These are phyloP conservation scores for Rhodosporidiobolus odoratus DNA, from an alignment of 768 basidiomycete genomes.

Conservation along the genomic window DNA sequence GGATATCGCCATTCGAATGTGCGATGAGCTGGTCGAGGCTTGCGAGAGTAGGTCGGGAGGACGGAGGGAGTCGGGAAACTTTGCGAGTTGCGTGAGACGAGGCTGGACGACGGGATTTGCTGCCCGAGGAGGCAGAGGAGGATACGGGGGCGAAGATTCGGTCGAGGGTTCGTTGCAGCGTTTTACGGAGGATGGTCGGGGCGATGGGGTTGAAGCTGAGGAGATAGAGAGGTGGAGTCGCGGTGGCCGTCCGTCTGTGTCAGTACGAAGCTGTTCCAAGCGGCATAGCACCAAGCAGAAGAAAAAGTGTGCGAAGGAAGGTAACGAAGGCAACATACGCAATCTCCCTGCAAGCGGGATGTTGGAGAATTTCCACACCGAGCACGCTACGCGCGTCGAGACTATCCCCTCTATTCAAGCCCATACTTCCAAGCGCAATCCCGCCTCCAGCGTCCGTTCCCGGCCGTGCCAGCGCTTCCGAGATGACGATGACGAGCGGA, in stretches of 20 bases:
- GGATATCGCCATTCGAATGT: conserved; percentile 80
- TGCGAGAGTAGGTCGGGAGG: conserved; percentile 48
- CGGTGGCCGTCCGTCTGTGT: too few species aligned
- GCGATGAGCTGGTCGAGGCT: conserved; percentile 69
- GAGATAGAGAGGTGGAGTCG: not conserved
- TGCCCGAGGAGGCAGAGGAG: conserved; percentile 52
- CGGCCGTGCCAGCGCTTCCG: conserved; percentile 66
- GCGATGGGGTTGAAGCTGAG: conserved; percentile 87
- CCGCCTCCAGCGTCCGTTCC: conserved; percentile 34
- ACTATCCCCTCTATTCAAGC: conserved; percentile 54
- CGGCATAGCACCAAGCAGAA: too few species aligned
- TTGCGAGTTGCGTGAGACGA: conserved; percentile 65
- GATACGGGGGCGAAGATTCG: conserved; percentile 8
- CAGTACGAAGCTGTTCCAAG: too few species aligned
- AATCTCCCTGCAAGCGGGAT: conserved; percentile 73
- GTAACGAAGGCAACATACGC: conserved; percentile 52
- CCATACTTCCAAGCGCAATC: conserved; percentile 48
- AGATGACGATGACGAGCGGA: conserved; percentile 76
- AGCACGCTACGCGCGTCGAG: conserved; percentile 67
- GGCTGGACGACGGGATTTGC: conserved; percentile 63
- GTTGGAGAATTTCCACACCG: conserved; percentile 62
- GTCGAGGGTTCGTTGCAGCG: conserved; percentile 54
- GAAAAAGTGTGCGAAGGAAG: not conserved
- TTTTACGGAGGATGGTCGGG: conserved; percentile 72
- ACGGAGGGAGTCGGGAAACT: conserved; percentile 57